A percentile compares a stretch with the other conserved stretches of the same genome.
Evolutionary conservation across 106 monocot genomes (phyloP).

Genomic region (Apostasia shenzhenica): DNA sequence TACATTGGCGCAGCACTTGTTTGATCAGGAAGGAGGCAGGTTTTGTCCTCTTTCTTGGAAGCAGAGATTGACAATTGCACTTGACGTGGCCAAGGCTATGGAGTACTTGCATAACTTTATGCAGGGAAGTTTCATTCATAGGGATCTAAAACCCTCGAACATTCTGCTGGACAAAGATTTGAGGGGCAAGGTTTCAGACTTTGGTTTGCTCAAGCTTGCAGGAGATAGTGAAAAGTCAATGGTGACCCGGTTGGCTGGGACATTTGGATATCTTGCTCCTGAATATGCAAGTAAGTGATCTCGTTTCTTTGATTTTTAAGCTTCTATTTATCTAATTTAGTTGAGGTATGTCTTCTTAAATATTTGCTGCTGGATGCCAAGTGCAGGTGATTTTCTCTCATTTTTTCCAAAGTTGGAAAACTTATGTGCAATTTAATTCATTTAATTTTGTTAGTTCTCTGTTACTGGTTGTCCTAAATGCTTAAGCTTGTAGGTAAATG

Average conservation of each 20-base stretch:
- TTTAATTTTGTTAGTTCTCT: too few relatives aligned
- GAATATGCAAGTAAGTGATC: slow-evolving; percentile 91
- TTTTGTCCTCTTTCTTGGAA: slow-evolving; percentile 66
- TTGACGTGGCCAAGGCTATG: slow-evolving; percentile 90
- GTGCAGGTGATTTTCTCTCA: too few relatives aligned
- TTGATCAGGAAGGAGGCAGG: slow-evolving; percentile 33
- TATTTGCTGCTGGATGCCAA: neutral
- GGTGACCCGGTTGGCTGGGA: slow-evolving; percentile 87
- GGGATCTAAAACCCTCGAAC: slow-evolving; percentile 93
- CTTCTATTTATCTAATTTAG: too few relatives aligned
- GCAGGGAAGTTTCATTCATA: slow-evolving; percentile 85
- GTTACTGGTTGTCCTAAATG: too few relatives aligned
- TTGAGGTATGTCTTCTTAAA: neutral
- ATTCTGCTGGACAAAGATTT: slow-evolving; percentile 71
- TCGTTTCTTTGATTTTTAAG: neutral
- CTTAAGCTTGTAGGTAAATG: too few relatives aligned
- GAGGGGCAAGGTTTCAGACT: slow-evolving; percentile 94
- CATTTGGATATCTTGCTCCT: slow-evolving; percentile 93
- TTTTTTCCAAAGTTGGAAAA: too few relatives aligned
- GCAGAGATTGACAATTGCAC: slow-evolving; percentile 70
- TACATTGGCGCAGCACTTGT: slow-evolving; percentile 71
- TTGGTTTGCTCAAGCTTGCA: slow-evolving; percentile 84
- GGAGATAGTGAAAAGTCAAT: slow-evolving; percentile 67
- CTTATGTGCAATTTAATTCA: too few relatives aligned
- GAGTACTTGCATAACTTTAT: slow-evolving; percentile 92